Percentiles rank a stretch among this genome's conserved stretches.
These are phyloP conservation scores for Sesbania bispinosa DNA, from an alignment of 306 rosid genomes.

Conservation along the genomic window DNA sequence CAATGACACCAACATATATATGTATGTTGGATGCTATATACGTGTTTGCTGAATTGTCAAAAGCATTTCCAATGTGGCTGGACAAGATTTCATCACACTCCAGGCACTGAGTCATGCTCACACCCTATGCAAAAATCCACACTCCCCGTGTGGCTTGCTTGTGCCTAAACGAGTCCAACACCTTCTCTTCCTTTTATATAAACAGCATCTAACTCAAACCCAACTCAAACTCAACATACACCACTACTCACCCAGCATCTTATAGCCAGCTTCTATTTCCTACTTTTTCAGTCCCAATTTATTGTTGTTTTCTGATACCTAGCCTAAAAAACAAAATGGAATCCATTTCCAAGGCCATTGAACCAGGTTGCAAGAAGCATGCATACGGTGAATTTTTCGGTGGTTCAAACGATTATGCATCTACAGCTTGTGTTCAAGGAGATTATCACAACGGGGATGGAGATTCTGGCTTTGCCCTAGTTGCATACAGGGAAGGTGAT, in stretches of 20 bases:
- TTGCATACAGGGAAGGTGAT: conserved; percentile 29
- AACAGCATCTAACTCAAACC: background rate
- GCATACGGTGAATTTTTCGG: background rate
- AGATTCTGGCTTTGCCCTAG: conserved; percentile 30
- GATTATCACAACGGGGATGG: conserved; percentile 1
- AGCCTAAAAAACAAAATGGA: conserved; percentile 1
- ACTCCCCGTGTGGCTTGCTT: background rate
- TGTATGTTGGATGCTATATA: too few relatives aligned
- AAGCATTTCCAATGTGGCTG: background rate
- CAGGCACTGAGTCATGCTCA: background rate
- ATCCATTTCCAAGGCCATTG: conserved; percentile 12
- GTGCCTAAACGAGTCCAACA: background rate
- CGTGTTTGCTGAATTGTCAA: too few relatives aligned
- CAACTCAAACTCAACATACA: background rate
- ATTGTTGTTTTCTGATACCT: background rate
- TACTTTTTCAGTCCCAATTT: background rate
- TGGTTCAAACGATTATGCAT: background rate
- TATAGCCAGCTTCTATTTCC: background rate
- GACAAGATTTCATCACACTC: background rate
- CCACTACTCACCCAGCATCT: background rate
- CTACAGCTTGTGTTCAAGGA: conserved; percentile 4
- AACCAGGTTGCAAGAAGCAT: conserved; percentile 7
- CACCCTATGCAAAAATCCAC: background rate
- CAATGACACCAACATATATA: background rate
- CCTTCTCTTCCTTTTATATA: background rate